Evolutionary conservation across 352 stramenopile species (phyloP), one percentile per base, ranked within the genome.

Genomic region (Phytophthora cactorum): DNA sequence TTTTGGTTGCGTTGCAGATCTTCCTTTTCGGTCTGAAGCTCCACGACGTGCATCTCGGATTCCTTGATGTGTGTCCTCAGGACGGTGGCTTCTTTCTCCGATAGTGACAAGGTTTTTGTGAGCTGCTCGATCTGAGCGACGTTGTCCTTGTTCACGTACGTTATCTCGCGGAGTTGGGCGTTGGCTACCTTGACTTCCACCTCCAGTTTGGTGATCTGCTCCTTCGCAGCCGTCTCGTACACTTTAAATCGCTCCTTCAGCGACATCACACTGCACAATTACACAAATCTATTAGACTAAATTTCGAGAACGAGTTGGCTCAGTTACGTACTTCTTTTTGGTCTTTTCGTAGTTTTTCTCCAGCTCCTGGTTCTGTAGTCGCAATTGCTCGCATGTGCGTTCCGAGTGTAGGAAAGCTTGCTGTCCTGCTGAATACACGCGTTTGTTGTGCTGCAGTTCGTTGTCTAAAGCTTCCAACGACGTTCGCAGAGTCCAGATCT

Each of bases 371-470:
- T 78, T 66, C 32, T 92, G 87, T 34, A 80, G 69, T 1, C 84
- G 81, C 17, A 96, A 63, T 45, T 96, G 85, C 28, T 96, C 88
- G 14, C 78, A 84, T 1, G 78, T 79, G 4, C 82, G 76, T 53
- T 94, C 84, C 3, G 84, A 86, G 53, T 93, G 80, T 11, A 92
- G 46, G 47, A 92, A 91, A 0, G 88, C 87, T 51, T 92, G 87
- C 34, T 96, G 88, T 0, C 86, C 82, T 5, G 84, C 78, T 7
- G 86, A 91, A 29, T 90, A 93, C 2, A 93, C 82, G 7, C 86
- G 83, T 49, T 96, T 94, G 7, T 80, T 83, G 61, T 93, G 84
- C 52, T 96, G 88, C 53, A 92, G 74, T 49, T 96, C 86, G 0
- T 78, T 72, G 45, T 93, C 88, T n/a, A 96, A 36, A 0, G 84